Evolutionary conservation across 2,329 filamentous ascomycete species (phyloP).

Genomic region (Daldinia sp.): DNA sequence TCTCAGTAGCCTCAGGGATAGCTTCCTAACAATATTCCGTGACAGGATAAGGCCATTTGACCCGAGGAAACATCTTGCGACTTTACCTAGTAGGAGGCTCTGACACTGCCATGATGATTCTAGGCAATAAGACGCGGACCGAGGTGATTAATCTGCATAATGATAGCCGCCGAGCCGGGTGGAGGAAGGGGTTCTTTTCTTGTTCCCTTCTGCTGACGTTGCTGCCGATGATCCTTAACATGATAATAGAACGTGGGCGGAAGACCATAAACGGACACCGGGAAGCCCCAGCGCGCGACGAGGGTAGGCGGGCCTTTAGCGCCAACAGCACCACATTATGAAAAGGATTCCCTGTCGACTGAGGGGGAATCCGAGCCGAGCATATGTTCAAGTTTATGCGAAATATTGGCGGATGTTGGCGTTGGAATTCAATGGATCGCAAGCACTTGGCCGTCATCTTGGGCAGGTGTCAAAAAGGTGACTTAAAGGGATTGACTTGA

Average conservation of each 20-base stretch:
- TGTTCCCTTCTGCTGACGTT: conserved; percentile 26
- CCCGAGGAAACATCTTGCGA: conserved; percentile 19
- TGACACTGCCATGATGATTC: conserved; percentile 13
- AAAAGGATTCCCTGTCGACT: conserved; percentile 9
- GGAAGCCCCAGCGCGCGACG: conserved; percentile 11
- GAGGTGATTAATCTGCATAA: conserved; percentile 19
- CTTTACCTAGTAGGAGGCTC: conserved; percentile 18
- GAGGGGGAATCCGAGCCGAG: conserved; percentile 1
- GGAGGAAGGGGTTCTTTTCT: background rate
- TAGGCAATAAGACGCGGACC: conserved; percentile 18
- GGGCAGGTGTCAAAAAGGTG: background rate
- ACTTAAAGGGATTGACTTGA: background rate
- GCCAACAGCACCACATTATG: conserved; percentile 10
- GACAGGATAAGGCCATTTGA: conserved; percentile 17
- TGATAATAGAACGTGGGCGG: conserved; percentile 13
- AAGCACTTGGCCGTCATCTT: background rate
- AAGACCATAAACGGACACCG: conserved; percentile 20
- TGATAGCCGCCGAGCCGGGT: conserved; percentile 13
- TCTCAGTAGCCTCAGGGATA: background rate
- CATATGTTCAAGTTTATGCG: conserved; percentile 3
- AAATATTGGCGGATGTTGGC: background rate
- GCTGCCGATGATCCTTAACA: conserved; percentile 19
- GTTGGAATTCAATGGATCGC: background rate
- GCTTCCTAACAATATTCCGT: background rate
- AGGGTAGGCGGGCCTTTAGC: conserved; percentile 1